A percentile compares a stretch with the other conserved stretches of the same genome.
Evolutionary conservation across 768 basidiomycete genomes (phyloP).

Genomic region (Boletus insuetus): DNA sequence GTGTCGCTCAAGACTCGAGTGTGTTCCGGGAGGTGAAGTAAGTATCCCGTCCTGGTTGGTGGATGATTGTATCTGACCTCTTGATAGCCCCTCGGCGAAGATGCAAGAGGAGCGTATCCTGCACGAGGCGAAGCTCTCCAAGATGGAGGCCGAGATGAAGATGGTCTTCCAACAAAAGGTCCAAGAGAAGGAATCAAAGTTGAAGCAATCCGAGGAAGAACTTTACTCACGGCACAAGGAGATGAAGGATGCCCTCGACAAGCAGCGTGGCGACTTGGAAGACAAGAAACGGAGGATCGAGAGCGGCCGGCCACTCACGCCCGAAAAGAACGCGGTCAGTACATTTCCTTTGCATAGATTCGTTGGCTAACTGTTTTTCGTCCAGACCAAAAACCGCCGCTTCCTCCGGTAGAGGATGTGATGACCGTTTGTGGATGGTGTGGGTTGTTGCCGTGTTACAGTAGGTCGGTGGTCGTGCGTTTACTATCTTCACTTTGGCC

Average conservation of each 20-base stretch:
- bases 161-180: slow-evolving; percentile 99
- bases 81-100: slow-evolving; percentile 83
- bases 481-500: slow-evolving; percentile 25
- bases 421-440: slow-evolving; percentile 10
- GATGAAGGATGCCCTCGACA: slow-evolving; percentile 99
- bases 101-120: slow-evolving; percentile 94
- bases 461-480: slow-evolving; percentile 27
- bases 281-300: slow-evolving; percentile 98
- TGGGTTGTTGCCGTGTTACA: slow-evolving; percentile 29
- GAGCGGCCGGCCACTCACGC: slow-evolving; percentile 90
- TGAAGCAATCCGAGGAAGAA: slow-evolving; percentile 99
- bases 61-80: slow-evolving; percentile 11
- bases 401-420: slow-evolving; percentile 32
- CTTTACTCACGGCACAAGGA: slow-evolving; percentile 97
- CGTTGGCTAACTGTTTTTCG: slow-evolving; percentile 9
- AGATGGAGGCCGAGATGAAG: slow-evolving; percentile 99
- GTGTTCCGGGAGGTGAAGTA: slow-evolving; percentile 99
- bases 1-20: slow-evolving; percentile 93
- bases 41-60: slow-evolving; percentile 29
- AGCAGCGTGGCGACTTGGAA: slow-evolving; percentile 92
- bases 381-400: slow-evolving; percentile 36
- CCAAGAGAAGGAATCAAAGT: slow-evolving; percentile 97
- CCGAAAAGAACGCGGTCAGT: slow-evolving; percentile 86
- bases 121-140: slow-evolving; percentile 96
- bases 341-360: slow-evolving; percentile 1